Evolutionary conservation across 768 basidiomycete genomes (phyloP).

Genomic region (Sarcomyxa edulis): DNA sequence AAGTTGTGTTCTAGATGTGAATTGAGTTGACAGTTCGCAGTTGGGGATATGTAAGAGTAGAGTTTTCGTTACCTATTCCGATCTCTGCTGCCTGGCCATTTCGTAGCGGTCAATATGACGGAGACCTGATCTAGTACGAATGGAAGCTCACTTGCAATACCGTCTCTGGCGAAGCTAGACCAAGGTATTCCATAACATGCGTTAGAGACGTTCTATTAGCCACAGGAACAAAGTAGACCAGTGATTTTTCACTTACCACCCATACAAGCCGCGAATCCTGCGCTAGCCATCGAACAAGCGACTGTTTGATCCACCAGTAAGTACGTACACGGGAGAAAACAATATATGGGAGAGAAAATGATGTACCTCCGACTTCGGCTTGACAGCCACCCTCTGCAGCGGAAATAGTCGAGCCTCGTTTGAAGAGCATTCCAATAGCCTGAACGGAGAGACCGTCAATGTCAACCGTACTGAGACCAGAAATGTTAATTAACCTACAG

Average conservation of each 20-base stretch:
- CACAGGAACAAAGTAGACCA: constrained; percentile 1
- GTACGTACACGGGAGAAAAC: background rate
- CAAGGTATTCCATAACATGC: no score
- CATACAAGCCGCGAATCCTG: constrained; percentile 92
- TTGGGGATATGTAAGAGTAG: constrained; percentile 1
- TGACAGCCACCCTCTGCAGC: constrained; percentile 96
- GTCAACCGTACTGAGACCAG: background rate
- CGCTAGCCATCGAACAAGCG: constrained; percentile 94
- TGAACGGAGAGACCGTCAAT: constrained; percentile 20
- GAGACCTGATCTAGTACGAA: background rate
- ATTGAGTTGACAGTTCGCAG: background rate
- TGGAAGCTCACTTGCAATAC: constrained; percentile 55
- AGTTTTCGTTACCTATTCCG: constrained; percentile 60
- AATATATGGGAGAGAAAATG: background rate
- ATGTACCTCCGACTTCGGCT: constrained; percentile 86
- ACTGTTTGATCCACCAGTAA: constrained; percentile 35
- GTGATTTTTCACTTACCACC: constrained; percentile 71
- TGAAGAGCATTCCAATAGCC: constrained; percentile 95
- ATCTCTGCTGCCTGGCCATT: constrained; percentile 72
- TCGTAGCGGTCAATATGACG: constrained; percentile 10
- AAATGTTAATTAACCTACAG: constrained; percentile 43
- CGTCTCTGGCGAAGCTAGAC: constrained; percentile 81
- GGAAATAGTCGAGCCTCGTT: constrained; percentile 93
- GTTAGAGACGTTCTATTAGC: no score
- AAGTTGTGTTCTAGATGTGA: constrained; percentile 70